Evolutionary conservation across 2,329 filamentous ascomycete genomes (phyloP), one percentile per base, ranked within the genome.

Genomic region (Clonostachys sp.): DNA sequence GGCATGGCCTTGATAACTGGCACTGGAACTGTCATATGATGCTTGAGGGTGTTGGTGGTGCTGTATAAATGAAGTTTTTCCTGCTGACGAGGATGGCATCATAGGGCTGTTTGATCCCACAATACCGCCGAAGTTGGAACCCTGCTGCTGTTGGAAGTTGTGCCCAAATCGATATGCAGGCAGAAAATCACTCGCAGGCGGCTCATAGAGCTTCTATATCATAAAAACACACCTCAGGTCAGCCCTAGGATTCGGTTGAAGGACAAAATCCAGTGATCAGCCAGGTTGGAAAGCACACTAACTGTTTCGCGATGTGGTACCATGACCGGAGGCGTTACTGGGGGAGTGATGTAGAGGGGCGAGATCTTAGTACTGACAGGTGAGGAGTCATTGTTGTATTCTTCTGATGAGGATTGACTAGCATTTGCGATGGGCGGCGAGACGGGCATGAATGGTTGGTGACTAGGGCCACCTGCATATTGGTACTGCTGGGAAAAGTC

Each of bases 301-400:
- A 64, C 58, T 62, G 58, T 58, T 65, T 61, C 62, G 47, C 53
- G 52, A 49, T 55, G 43, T 34, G 42, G 41, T 39, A 57, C 49
- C 54, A 51, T 55, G 58, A 55, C 55, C 60, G 60, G 57, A 52
- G 52, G 59, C 52, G 56, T 54, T 46, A 52, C 52, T 50, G 57
- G 53, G 53, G 53, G 55, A 57, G 50, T 55, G 56, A 49, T 58
- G 59, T 51, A 50, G 40, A 50, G 50, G 52, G 52, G 50, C 56
- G 52, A 46, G 38, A 43, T 46, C 41, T 44, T 50, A 43, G 48
- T 49, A 74, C 75, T 65, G 66, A 81, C 77, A 61, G 77, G 73
- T 57, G 78, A 73, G 55, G 78, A 80, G 46, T 75, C 74, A 48
- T 67, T 73, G 58, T 66, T 71, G 64, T 75, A 81, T 47, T 81